Evolutionary conservation across 192 early-diverging fungal species (phyloP), one percentile per base, ranked within the genome.

Genomic region (Umbelopsis vinacea): DNA sequence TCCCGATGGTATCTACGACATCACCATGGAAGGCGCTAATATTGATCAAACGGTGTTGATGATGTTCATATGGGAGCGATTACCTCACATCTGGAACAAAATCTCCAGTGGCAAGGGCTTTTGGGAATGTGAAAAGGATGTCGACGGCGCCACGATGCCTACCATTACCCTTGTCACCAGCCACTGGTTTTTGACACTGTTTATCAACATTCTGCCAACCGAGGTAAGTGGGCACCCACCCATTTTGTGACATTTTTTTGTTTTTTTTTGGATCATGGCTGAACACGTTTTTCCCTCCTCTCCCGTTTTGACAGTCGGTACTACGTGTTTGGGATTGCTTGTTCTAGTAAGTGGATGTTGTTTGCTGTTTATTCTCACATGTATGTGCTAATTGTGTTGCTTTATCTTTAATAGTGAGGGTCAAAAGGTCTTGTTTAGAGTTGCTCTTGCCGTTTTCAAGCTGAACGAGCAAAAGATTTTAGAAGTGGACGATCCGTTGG

Each of bases 161-260:
- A 87, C 86, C 12, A 84, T 94, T 57, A 88, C 84, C 21, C 80
- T 94, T 69, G 90, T 92, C 14, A 94, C 92, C 1, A 93, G 90
- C 43, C 92, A 88, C 57, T 96, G 94, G 94, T 92, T 94, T 72
- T 77, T 92, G 74, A 92, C 92, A 0, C 77, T 94, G 4, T 96
- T 91, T 71, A 89, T 94, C 67, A 91, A 91, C 72, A 87, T 92
- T 57, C 77, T 94, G 23, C 94, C 94, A 0, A 82, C 86, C 23
- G 92, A 93, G 81, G 84, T 83, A 72, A 63, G 50, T 17, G 15
- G n/a, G n/a, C n/a, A n/a, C n/a, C n/a, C n/a, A n/a, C n/a, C n/a
- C n/a, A n/a, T n/a, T n/a, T n/a, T n/a, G n/a, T n/a, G n/a, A n/a
- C n/a, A n/a, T n/a, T n/a, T n/a, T n/a, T n/a, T n/a, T n/a, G n/a